phyloP scores from a whole-genome alignment of 257 asterid species.

The Catharanthus roseus region DNA sequence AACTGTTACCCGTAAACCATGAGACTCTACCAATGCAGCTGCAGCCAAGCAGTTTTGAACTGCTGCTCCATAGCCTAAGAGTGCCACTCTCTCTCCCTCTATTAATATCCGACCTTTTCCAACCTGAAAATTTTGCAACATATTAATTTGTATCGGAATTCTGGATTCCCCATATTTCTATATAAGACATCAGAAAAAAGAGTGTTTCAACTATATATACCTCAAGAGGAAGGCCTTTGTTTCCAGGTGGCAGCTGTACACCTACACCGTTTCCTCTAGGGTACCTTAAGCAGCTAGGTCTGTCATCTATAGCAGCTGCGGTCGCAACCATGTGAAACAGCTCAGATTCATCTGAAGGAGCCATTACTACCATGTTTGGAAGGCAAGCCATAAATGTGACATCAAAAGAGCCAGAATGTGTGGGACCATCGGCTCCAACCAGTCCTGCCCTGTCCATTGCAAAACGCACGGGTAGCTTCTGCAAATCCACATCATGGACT shows the following conservation, averaged over 20 bases:
- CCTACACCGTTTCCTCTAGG: constrained; percentile 97
- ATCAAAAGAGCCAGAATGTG: constrained; percentile 91
- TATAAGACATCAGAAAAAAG: neutral
- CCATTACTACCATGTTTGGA: constrained; percentile 99
- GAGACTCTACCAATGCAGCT: constrained; percentile 54
- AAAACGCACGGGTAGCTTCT: constrained; percentile 93
- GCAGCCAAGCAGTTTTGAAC: constrained; percentile 90
- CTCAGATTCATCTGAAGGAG: constrained; percentile 90
- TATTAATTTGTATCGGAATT: neutral
- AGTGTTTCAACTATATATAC: constrained; percentile 26
- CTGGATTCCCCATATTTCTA: neutral
- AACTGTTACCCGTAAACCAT: constrained; percentile 58
- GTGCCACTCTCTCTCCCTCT: constrained; percentile 93
- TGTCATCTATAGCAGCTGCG: constrained; percentile 86
- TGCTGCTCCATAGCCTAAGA: constrained; percentile 80
- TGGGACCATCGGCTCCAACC: constrained; percentile 97
- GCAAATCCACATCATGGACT: constrained; percentile 92
- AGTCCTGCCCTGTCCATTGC: constrained; percentile 96
- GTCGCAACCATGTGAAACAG: constrained; percentile 96
- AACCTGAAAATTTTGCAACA: constrained; percentile 32
- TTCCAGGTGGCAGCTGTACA: constrained; percentile 60
- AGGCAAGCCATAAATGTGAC: constrained; percentile 90
- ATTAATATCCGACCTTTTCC: constrained; percentile 74
- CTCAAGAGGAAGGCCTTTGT: constrained; percentile 90
- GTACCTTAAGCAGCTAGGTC: constrained; percentile 88